Evolutionary conservation across 306 rosid species (phyloP).

Genomic region (Oxytropis ochrocephala): DNA sequence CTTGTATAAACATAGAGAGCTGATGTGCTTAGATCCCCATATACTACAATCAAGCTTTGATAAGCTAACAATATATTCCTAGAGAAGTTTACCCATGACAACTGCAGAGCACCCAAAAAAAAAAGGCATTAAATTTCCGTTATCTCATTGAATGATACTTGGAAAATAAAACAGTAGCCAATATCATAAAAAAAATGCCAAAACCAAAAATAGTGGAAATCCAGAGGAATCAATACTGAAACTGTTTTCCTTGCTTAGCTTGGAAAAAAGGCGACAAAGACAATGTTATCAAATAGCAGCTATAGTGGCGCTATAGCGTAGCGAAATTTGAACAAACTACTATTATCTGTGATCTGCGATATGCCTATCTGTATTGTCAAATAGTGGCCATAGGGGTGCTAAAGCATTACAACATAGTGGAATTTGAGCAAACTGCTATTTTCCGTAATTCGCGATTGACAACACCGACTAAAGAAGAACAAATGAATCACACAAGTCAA

Average conservation of each 20-base stretch:
- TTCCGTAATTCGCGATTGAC: too few species aligned
- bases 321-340: too few species aligned
- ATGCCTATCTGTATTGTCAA: too few species aligned
- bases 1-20: conserved; percentile 81
- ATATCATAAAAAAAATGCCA: not conserved
- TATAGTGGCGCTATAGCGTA: too few species aligned
- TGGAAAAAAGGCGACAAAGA: not conserved
- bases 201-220: not conserved
- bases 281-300: too few species aligned
- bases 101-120: conserved; percentile 32
- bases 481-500: not conserved
- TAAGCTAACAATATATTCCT: conserved; percentile 67
- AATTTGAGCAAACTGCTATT: too few species aligned
- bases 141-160: not conserved
- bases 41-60: conserved; percentile 83
- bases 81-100: conserved; percentile 48
- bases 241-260: not conserved
- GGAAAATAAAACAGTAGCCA: not conserved
- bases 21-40: conserved; percentile 81
- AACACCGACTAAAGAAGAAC: not conserved
- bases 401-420: too few species aligned
- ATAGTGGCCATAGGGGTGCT: too few species aligned
- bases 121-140: not conserved
- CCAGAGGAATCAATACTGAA: not conserved
- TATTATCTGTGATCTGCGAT: too few species aligned